Base-by-base conservation (phyloP, 306 rosid genomes). In the Delonix regia region DNA sequence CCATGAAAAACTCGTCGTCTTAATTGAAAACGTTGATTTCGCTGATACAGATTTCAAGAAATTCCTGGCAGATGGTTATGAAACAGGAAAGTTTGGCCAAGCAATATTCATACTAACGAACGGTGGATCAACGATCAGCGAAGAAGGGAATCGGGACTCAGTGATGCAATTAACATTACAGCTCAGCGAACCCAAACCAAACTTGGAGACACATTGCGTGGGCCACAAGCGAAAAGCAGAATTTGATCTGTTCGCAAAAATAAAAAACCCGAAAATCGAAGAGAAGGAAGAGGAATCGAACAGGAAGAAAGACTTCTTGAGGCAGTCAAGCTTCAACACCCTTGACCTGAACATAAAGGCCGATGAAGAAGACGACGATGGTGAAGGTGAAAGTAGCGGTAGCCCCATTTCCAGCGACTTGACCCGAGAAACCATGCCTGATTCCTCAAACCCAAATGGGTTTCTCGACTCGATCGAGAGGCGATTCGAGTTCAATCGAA, bases 321-420 rank as follows among this genome's bases (percentile, higher is more conserved):
- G 93, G 84, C 89, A 90, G 24, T 88, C 97, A 34, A 92, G 90
- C 88, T 88, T 89, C 69, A 93, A 80, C 78, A 86, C 81, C 41
- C 97, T 95, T 80, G 98, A 95, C 81, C 90, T 95, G 45, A 95
- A 95, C 73, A 81, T 87, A 64, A 84, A 77, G 82, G 98, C 98
- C 11, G 85, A 78, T 55, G 87, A 87, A 22, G 87, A 87, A 4
- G 86, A 83, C 12, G 81, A 75, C 7, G 89, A 69, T 30, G 70
- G 41, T 0, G 81, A 61, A 45, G 87, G 81, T 1, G 81, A 84
- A 80, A 34, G 69, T 9, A 34, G 69, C 13, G 21, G 62, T 12
- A 92, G 90, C 60, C 92, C 91, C 2, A 80, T 59, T 39, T 77
- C 90, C 16, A 94, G 97, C 53, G 98, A 90, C 75, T 78, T 86